Percentiles rank a stretch among this genome's conserved stretches.
These are phyloP conservation scores for Cystobasidium tubakii DNA, from an alignment of 768 basidiomycete species.

Conservation along the genomic window DNA sequence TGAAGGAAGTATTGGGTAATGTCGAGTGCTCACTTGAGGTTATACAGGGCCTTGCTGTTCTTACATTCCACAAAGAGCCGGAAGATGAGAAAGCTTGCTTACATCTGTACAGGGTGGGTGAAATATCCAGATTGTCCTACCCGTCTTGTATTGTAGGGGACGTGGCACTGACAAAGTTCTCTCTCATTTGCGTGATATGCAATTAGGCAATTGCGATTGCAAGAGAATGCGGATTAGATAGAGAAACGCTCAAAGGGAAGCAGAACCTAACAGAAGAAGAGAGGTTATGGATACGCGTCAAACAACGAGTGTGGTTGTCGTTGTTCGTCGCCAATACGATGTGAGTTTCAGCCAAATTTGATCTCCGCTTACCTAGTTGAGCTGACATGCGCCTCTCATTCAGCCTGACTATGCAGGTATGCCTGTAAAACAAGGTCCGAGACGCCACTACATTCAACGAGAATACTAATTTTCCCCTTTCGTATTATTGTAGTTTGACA, in stretches of 20 bases:
- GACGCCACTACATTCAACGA: not conserved
- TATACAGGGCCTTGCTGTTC: slow-evolving; percentile 27
- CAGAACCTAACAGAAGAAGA: slow-evolving; percentile 7
- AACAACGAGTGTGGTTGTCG: slow-evolving; percentile 23
- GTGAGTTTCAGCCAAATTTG: not conserved
- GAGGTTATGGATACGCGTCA: slow-evolving; percentile 11
- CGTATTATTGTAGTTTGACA: slow-evolving; percentile 5
- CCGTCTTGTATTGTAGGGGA: not conserved
- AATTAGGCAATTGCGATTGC: slow-evolving; percentile 30
- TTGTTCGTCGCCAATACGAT: slow-evolving; percentile 35
- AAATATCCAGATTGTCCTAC: no score
- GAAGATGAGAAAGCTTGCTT: slow-evolving; percentile 34
- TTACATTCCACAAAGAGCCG: slow-evolving; percentile 25
- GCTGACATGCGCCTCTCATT: not conserved
- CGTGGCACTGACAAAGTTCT: not conserved
- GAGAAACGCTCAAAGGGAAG: not conserved
- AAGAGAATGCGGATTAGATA: slow-evolving; percentile 18
- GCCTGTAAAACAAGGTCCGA: not conserved
- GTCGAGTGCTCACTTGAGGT: slow-evolving; percentile 23
- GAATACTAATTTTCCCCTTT: not conserved
- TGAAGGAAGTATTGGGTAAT: slow-evolving; percentile 26
- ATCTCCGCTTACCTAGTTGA: not conserved
- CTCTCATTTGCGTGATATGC: not conserved
- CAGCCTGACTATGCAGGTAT: slow-evolving; percentile 33
- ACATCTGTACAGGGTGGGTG: slow-evolving; percentile 28